Base-by-base conservation (phyloP, 176 grass and related monocot genomes). In the Microstegium vimineum region DNA sequence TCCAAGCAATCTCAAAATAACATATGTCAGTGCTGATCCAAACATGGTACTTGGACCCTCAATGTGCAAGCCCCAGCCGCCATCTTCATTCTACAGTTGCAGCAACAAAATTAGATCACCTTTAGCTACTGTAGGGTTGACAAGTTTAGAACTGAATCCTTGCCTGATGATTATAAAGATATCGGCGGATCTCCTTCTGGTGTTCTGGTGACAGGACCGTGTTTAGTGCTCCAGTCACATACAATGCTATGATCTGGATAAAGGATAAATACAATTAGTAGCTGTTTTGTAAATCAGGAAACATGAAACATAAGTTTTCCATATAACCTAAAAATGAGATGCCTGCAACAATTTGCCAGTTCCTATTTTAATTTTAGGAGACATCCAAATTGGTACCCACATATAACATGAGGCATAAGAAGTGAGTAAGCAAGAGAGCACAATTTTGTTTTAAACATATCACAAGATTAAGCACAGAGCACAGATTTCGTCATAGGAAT, bases 61-160 rank as follows among this genome's bases (percentile, higher is more conserved):
- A 82, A 98, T 95, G 75, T 98, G 95, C 73, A 98, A 90, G 27
- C 95, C 95, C 90, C 95, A 98, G 35, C 95, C 95, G 10, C 95
- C 92, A 72, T 98, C 92, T 91, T 91, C 79, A 65, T 98, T 98
- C 92, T 98, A 86, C 63, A 85, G 5, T 83, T 62, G 66, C 30
- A 91, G 9, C 71, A 5, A 77, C 41, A 45, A 90, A 57, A 43
- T 27, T 3, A 81, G 34, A 82, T 84, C 52, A 64, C 32, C 32
- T 73, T 60, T n/a, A 82, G 18, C 27, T 11, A 82, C 1, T 75
- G 26, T 69, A 71, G 45, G 51, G 30, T 7, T 73, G 45, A 45
- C 37, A 72, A 35, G 69, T 16, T 68, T 73, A 33, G 8, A 82
- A 82, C 8, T 49, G 15, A 65, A 61, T 68, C 23, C 60, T 90